Conservation (phyloP, 1,139 yeast species). For the Debaryomycetaceae sp. region DNA sequence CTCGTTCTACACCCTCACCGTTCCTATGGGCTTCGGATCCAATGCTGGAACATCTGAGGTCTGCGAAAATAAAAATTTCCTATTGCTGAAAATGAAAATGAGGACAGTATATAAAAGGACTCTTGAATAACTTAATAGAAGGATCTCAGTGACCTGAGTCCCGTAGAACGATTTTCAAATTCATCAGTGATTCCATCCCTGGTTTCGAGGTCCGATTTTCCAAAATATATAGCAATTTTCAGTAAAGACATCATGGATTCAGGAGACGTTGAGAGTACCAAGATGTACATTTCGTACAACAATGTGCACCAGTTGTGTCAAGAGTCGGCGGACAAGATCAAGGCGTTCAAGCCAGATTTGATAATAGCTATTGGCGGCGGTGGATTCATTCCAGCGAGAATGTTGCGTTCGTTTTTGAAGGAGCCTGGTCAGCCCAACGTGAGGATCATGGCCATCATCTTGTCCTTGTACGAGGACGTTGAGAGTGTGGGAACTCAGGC, state of each 20-base stretch:
- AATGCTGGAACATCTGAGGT: background rate
- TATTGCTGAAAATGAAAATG: background rate
- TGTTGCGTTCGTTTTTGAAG: slow-evolving; percentile 85
- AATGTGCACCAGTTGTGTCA: slow-evolving; percentile 92
- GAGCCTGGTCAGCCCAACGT: slow-evolving; percentile 84
- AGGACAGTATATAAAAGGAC: background rate
- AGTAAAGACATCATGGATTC: slow-evolving; percentile 20
- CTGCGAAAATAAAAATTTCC: background rate
- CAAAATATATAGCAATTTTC: background rate
- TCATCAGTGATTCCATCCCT: too few relatives aligned
- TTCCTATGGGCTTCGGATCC: background rate
- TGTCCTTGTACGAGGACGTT: slow-evolving; percentile 83
- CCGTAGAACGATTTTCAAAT: background rate
- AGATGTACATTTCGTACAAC: slow-evolving; percentile 86
- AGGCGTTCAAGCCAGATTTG: slow-evolving; percentile 73
- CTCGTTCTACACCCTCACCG: background rate
- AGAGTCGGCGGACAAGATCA: slow-evolving; percentile 69
- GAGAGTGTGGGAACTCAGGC: slow-evolving; percentile 54
- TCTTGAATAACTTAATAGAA: background rate
- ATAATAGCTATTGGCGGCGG: slow-evolving; percentile 94
- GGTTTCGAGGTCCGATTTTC: background rate
- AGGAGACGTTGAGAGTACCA: slow-evolving; percentile 38
- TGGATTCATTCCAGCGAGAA: slow-evolving; percentile 95
- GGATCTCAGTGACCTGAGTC: background rate
- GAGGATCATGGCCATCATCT: slow-evolving; percentile 90